A percentile compares a stretch with the other conserved stretches of the same genome.
These are phyloP conservation scores for Candida tropicalis DNA, from an alignment of 1,139 yeast species.

Conservation along the genomic window DNA sequence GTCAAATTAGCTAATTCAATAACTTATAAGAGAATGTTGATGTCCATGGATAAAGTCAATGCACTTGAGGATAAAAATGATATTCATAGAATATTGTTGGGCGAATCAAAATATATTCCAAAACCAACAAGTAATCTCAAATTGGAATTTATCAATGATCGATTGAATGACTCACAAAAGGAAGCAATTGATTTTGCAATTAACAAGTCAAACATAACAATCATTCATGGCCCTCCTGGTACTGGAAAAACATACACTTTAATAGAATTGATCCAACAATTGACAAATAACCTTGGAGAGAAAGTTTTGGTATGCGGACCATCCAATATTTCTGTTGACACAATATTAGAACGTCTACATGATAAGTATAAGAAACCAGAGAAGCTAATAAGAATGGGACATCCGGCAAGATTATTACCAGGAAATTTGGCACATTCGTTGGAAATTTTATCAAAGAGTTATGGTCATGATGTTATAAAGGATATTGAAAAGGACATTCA, in stretches of 20 bases:
- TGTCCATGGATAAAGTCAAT: constrained; percentile 69
- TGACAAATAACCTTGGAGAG: constrained; percentile 58
- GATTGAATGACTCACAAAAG: constrained; percentile 70
- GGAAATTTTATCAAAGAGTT: constrained; percentile 64
- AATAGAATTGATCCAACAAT: constrained; percentile 80
- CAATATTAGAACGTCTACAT: constrained; percentile 79
- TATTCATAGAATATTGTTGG: constrained; percentile 48
- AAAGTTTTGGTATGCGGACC: constrained; percentile 92
- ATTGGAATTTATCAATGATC: constrained; percentile 45
- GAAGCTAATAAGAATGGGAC: constrained; percentile 76
- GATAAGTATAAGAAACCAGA: constrained; percentile 22
- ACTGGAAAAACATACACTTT: constrained; percentile 75
- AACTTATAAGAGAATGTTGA: constrained; percentile 79
- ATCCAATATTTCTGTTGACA: constrained; percentile 93
- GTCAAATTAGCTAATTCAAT: constrained; percentile 69
- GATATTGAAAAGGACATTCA: constrained; percentile 78
- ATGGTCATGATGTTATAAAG: constrained; percentile 55
- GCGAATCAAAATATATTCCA: constrained; percentile 35
- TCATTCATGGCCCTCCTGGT: constrained; percentile 55
- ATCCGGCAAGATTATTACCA: constrained; percentile 82
- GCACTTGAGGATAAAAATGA: constrained; percentile 45
- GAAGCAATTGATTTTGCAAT: constrained; percentile 45
- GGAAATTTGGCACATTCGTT: constrained; percentile 70
- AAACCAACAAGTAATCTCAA: constrained; percentile 14
- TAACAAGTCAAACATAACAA: constrained; percentile 42